Percentiles rank a stretch among this genome's conserved stretches.
Evolutionary conservation across 2,329 filamentous ascomycete genomes (phyloP).

Genomic region (Alternaria postmessia): DNA sequence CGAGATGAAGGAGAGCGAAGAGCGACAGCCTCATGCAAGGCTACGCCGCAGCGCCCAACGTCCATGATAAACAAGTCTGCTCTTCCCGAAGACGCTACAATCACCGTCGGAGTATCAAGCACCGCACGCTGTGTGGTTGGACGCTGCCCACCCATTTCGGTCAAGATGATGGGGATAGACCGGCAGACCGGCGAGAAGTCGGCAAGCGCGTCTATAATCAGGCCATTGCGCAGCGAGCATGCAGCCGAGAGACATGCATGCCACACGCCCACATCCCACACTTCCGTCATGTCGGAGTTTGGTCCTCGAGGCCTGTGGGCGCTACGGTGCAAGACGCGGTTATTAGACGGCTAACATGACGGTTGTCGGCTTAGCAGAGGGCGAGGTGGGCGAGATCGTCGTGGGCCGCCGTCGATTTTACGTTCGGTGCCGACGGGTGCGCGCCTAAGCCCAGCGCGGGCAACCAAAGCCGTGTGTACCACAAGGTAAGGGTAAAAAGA

Average conservation of each 20-base stretch:
- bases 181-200: slow-evolving; percentile 16
- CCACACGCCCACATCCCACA: neutral
- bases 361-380: slow-evolving; percentile 4
- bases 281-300: slow-evolving; percentile 12
- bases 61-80: slow-evolving; percentile 8
- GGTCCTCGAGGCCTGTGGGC: neutral
- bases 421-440: slow-evolving; percentile 9
- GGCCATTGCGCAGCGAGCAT: slow-evolving; percentile 8
- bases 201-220: slow-evolving; percentile 15
- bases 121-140: slow-evolving; percentile 25
- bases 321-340: neutral
- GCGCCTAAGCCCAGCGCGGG: neutral
- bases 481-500: neutral
- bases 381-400: slow-evolving; percentile 9
- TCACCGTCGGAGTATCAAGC: slow-evolving; percentile 29
- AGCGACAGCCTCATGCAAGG: slow-evolving; percentile 7
- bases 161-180: slow-evolving; percentile 2
- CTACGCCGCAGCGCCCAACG: slow-evolving; percentile 2
- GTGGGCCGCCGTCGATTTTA: neutral
- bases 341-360: slow-evolving; percentile 6
- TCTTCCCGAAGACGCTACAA: slow-evolving; percentile 5
- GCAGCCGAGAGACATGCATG: slow-evolving; percentile 6
- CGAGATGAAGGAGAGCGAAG: neutral
- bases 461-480: neutral
- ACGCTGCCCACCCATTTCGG: slow-evolving; percentile 11